Percentiles rank a stretch among this genome's conserved stretches.
Evolutionary conservation across 768 basidiomycete species (phyloP).

Genomic region (Coprinellus aureogranulatus): DNA sequence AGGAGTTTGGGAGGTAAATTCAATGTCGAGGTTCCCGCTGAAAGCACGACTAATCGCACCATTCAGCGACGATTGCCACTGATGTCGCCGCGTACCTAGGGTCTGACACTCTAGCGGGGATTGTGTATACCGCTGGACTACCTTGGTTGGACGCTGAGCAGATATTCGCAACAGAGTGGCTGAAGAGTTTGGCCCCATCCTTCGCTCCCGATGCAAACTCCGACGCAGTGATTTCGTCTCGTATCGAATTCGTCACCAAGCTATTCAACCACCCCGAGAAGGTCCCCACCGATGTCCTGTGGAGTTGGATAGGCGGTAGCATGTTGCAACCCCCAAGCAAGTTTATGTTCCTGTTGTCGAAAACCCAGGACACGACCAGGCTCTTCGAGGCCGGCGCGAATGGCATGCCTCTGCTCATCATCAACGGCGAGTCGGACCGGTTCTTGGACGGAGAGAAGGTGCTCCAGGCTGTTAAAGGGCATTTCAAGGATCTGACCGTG

Average conservation of each 20-base stretch:
- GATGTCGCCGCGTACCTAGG: background rate
- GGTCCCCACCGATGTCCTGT: background rate
- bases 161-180: background rate
- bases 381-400: background rate
- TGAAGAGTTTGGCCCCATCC: too few species aligned
- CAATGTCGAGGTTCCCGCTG: background rate
- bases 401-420: background rate
- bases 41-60: too few species aligned
- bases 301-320: background rate
- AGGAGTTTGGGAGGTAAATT: conserved; percentile 29
- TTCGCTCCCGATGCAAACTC: too few species aligned
- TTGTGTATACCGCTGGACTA: background rate
- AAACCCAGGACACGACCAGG: background rate
- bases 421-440: background rate
- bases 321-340: background rate
- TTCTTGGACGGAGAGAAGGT: background rate
- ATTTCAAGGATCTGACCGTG: background rate
- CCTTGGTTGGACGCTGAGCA: background rate
- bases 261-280: background rate
- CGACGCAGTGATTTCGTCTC: background rate
- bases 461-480: background rate
- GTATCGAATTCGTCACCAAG: background rate
- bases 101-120: background rate
- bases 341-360: background rate
- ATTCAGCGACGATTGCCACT: background rate